Base-by-base conservation (phyloP, 2,329 filamentous ascomycete genomes). In the Rhytidhysteron rufulum region DNA sequence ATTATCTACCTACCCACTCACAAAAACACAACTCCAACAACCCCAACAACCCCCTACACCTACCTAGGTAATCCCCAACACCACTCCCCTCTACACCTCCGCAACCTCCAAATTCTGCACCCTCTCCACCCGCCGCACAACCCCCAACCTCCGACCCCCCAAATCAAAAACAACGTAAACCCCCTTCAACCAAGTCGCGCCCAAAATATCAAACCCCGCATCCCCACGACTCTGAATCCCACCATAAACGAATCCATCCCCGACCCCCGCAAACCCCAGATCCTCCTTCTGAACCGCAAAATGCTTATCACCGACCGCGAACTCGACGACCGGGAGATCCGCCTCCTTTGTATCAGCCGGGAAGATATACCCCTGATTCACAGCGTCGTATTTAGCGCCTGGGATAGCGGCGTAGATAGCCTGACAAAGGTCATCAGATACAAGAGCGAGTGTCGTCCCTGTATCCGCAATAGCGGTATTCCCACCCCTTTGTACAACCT, bases 381-480 rank as follows among this genome's bases (percentile, higher is more conserved):
- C 49, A 10, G 64, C 52, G 47, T 82, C 19, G 73, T 65, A 68
- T 27, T 44, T 70, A 8, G 80, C 71, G 11, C 80, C 82, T 3
- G 77, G 75, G 43, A 88, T 86, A 22, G 75, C 68, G 37, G 67
- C 69, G 60, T 88, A 88, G 47, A 88, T 72, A 3, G 75, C 75
- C 43, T 80, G 66, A 55, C 78, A 82, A 10, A 78, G 72, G 2
- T 64, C 56, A 54, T 88, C 84, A 30, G 77, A 74, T 34, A 87
- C 70, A 22, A 88, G 71, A 2, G 77, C 77, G 36, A 88, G 73
- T 1, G 83, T 84, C 21, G 83, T 86, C 40, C 83, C 84, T 0
- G 84, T 88, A 58, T 88, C 85, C 24, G 77, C 79, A 49, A 88
- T 86, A 34, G 83, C 82, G 2, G 69, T 80, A 63, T 86, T 86